A percentile compares a stretch with the other conserved stretches of the same genome.
These are phyloP conservation scores for Claviceps digitariae DNA, from an alignment of 2,329 filamentous ascomycete species.

Conservation along the genomic window DNA sequence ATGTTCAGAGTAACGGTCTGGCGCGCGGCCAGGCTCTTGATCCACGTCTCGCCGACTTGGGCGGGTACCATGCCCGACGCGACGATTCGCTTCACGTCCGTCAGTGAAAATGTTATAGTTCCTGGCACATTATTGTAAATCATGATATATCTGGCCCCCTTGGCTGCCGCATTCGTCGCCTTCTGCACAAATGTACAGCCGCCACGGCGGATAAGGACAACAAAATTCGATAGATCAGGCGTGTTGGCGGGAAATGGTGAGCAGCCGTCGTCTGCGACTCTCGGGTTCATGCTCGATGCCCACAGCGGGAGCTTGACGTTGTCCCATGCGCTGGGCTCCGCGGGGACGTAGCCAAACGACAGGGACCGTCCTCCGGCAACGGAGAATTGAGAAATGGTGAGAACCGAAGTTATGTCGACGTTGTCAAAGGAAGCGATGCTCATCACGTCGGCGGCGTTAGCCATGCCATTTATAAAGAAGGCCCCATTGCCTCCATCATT, in stretches of 20 bases:
- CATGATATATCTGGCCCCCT: conserved; percentile 46
- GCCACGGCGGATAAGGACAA: conserved; percentile 42
- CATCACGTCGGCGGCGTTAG: conserved; percentile 7
- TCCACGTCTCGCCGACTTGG: conserved; percentile 33
- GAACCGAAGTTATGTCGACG: conserved; percentile 8
- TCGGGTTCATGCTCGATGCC: conserved; percentile 27
- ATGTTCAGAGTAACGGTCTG: conserved; percentile 25
- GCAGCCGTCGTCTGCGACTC: conserved; percentile 33
- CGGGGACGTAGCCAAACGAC: conserved; percentile 26
- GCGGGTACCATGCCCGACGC: conserved; percentile 13
- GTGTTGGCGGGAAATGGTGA: conserved; percentile 32
- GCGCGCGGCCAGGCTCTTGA: conserved; percentile 24
- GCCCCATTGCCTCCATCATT: conserved; percentile 15
- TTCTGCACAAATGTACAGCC: conserved; percentile 24
- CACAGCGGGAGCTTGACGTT: conserved; percentile 26
- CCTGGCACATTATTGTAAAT: conserved; percentile 41
- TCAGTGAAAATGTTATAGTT: not conserved
- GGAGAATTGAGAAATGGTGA: conserved; percentile 1
- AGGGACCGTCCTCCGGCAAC: not conserved
- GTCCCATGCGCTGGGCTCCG: conserved; percentile 24
- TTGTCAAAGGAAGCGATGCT: conserved; percentile 9
- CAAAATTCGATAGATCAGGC: conserved; percentile 35
- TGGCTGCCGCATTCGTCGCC: conserved; percentile 9
- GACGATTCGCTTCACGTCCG: conserved; percentile 18
- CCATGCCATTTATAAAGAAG: conserved; percentile 6